A percentile compares a stretch with the other conserved stretches of the same genome.
phyloP scores from a whole-genome alignment of 2,329 filamentous ascomycete species.

The Pseudogymnoascus sp. region DNA sequence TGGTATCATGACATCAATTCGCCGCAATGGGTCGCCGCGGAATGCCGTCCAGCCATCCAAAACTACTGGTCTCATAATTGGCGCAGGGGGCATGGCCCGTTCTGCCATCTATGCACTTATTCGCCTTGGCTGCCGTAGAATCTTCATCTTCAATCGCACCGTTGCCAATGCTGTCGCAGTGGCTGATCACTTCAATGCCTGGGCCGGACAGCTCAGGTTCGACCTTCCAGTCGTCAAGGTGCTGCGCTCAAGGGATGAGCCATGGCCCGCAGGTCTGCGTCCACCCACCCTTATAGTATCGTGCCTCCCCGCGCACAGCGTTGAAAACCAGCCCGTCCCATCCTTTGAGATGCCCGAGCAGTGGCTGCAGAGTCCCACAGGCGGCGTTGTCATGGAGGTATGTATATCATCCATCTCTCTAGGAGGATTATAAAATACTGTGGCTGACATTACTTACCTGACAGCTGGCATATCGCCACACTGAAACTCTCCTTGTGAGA shows the following conservation, averaged over 20 bases:
- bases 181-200: constrained; percentile 56
- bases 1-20: constrained; percentile 63
- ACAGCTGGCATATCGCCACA: constrained; percentile 53
- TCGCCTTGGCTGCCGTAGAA: constrained; percentile 63
- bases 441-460: not conserved
- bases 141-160: constrained; percentile 66
- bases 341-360: constrained; percentile 57
- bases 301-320: constrained; percentile 62
- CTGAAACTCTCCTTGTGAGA: constrained; percentile 58
- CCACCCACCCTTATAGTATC: constrained; percentile 65
- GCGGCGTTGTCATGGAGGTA: constrained; percentile 62
- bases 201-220: constrained; percentile 20
- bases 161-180: constrained; percentile 54
- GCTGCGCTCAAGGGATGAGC: constrained; percentile 47
- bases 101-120: constrained; percentile 69
- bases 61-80: constrained; percentile 50
- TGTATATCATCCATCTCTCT: not conserved
- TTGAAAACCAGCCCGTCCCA: constrained; percentile 54
- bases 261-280: constrained; percentile 54
- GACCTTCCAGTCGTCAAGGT: constrained; percentile 34
- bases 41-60: constrained; percentile 45
- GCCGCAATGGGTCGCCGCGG: constrained; percentile 60
- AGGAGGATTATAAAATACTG: not conserved
- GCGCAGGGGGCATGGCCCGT: constrained; percentile 64
- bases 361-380: constrained; percentile 63